Conservation (phyloP, 208 protist species). For the Herpetomonas samuelpessoai region DNA sequence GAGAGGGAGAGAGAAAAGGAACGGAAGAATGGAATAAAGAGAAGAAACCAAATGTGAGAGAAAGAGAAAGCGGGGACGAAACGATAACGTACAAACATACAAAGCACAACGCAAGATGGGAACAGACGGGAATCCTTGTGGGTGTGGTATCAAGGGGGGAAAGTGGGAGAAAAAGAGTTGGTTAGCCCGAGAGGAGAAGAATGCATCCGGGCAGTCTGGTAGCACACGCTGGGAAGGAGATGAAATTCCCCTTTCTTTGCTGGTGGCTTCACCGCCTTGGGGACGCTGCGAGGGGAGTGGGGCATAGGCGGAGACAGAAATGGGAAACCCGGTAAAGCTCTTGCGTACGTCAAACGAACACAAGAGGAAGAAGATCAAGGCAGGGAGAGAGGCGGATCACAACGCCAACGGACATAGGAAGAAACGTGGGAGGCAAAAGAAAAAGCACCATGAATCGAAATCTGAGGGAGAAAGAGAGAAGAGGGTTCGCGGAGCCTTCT, state of each 20-base stretch:
- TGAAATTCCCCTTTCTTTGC: neutral
- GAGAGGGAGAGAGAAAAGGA: neutral
- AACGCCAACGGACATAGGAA: neutral
- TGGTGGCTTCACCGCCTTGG: neutral
- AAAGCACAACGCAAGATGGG: neutral
- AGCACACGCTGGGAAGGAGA: no score
- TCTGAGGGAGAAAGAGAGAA: neutral
- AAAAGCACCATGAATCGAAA: neutral
- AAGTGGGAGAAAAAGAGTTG: no score
- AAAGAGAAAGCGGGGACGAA: neutral
- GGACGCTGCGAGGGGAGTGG: neutral
- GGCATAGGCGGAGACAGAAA: neutral
- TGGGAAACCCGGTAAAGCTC: neutral
- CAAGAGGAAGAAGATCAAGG: neutral
- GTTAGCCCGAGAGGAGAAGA: no score
- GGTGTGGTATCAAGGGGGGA: no score
- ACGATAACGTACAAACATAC: neutral
- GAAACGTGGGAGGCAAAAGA: neutral
- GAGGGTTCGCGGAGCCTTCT: no score
- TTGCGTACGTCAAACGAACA: slow-evolving; percentile 1
- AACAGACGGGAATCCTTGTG: neutral
- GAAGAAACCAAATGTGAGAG: neutral
- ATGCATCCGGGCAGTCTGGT: no score
- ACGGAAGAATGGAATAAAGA: slow-evolving; percentile 1
- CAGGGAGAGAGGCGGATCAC: neutral